phyloP scores from a whole-genome alignment of 2,329 filamentous ascomycete species.

The Endocalyx cinctus region DNA sequence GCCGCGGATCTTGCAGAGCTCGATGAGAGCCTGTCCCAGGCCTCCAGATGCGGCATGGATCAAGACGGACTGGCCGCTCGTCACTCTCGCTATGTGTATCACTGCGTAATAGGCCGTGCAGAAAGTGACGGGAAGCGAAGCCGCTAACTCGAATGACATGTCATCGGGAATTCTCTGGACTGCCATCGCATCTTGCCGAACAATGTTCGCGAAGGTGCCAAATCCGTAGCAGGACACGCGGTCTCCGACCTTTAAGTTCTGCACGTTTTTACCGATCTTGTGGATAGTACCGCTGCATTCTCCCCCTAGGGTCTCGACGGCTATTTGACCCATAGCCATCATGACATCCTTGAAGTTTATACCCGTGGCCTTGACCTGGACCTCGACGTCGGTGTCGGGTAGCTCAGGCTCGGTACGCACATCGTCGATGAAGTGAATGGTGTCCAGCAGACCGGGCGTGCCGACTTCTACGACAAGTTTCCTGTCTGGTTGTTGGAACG shows the following conservation, averaged over 20 bases:
- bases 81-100: slow-evolving; percentile 15
- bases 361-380: slow-evolving; percentile 28
- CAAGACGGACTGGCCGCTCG: slow-evolving; percentile 12
- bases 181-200: too few relatives aligned
- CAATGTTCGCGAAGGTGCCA: slow-evolving; percentile 16
- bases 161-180: slow-evolving; percentile 11
- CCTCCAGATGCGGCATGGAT: slow-evolving; percentile 13
- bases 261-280: slow-evolving; percentile 4
- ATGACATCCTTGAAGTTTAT: slow-evolving; percentile 35
- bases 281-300: slow-evolving; percentile 16
- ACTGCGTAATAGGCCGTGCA: slow-evolving; percentile 14
- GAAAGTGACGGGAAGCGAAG: slow-evolving; percentile 17
- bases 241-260: slow-evolving; percentile 13
- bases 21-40: slow-evolving; percentile 12
- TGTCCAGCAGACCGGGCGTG: slow-evolving; percentile 11
- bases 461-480: slow-evolving; percentile 13
- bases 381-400: slow-evolving; percentile 23
- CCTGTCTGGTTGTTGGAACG: background rate
- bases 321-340: slow-evolving; percentile 18
- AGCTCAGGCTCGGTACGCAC: slow-evolving; percentile 4
- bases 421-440: slow-evolving; percentile 3
- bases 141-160: slow-evolving; percentile 13
- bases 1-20: slow-evolving; percentile 8
- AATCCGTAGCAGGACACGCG: slow-evolving; percentile 13
- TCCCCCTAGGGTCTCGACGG: slow-evolving; percentile 12